A percentile compares a stretch with the other conserved stretches of the same genome.
These are phyloP conservation scores for Phyllosticta citribraziliensis DNA, from an alignment of 2,329 filamentous ascomycete genomes.

Conservation along the genomic window DNA sequence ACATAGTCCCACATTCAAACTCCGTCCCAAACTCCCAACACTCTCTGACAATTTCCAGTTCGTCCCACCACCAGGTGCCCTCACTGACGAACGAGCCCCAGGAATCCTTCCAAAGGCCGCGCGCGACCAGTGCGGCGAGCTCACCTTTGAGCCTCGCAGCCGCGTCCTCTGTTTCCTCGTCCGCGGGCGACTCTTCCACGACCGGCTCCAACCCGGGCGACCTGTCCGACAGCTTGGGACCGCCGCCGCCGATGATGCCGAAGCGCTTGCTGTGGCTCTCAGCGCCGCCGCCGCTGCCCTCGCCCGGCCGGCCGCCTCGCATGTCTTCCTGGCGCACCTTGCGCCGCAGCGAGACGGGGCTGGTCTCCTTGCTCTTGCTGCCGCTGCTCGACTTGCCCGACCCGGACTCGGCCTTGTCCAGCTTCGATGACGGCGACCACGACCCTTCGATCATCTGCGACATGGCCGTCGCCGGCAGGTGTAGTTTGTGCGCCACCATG, in stretches of 20 bases:
- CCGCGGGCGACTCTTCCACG: neutral
- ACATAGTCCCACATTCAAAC: constrained; percentile 28
- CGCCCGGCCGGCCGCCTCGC: neutral
- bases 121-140: constrained; percentile 24
- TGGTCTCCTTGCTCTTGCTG: neutral
- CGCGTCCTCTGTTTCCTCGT: neutral
- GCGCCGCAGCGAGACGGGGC: neutral
- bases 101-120: constrained; percentile 27
- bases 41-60: constrained; percentile 26
- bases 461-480: constrained; percentile 19
- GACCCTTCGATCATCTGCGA: constrained; percentile 16
- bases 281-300: neutral
- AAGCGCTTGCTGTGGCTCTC: neutral
- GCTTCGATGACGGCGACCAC: neutral
- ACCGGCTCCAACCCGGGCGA: neutral
- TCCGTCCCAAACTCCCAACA: constrained; percentile 25
- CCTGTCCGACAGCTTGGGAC: neutral
- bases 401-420: neutral
- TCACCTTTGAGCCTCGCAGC: constrained; percentile 19
- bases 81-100: constrained; percentile 29
- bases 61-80: constrained; percentile 30
- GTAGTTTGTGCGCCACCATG: constrained; percentile 16
- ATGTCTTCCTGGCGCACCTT: neutral
- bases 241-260: neutral
- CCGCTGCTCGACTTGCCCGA: neutral